A percentile compares a stretch with the other conserved stretches of the same genome.
Conservation (phyloP, 805 yeast genomes). For the Teunomyces aglyptinius region DNA sequence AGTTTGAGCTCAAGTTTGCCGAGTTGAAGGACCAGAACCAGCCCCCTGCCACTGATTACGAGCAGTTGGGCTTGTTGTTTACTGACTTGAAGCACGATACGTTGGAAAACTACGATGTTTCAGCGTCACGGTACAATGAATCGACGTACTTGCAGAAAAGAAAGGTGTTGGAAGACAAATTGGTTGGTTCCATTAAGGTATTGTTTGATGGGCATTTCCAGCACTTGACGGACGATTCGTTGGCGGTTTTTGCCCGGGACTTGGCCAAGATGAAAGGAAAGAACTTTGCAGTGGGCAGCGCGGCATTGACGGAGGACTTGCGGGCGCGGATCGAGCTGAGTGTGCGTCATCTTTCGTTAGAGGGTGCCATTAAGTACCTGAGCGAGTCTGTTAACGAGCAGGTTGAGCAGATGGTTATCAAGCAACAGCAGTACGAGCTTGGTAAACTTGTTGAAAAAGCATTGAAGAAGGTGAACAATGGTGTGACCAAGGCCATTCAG, state of each 20-base stretch:
- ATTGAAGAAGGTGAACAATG: conserved; percentile 45
- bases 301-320: not conserved
- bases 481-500: conserved; percentile 38
- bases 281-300: conserved; percentile 11
- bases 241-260: conserved; percentile 10
- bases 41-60: conserved; percentile 34
- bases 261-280: conserved; percentile 11
- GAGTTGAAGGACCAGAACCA: conserved; percentile 12
- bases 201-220: conserved; percentile 36
- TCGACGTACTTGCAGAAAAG: conserved; percentile 68
- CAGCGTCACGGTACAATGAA: conserved; percentile 73
- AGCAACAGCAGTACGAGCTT: conserved; percentile 37
- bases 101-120: conserved; percentile 56
- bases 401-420: conserved; percentile 37
- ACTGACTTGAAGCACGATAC: conserved; percentile 44
- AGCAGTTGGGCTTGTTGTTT: conserved; percentile 45
- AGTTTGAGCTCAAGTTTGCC: conserved; percentile 22
- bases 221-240: conserved; percentile 14
- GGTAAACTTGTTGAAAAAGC: conserved; percentile 32
- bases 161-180: conserved; percentile 42
- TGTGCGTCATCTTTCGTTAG: conserved; percentile 13
- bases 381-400: conserved; percentile 31
- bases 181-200: conserved; percentile 40
- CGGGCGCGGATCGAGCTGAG: not conserved
- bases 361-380: conserved; percentile 10